These are phyloP conservation scores for Miamiensis avidus DNA, from an alignment of 169 alveolate species.

Conservation along the genomic window DNA sequence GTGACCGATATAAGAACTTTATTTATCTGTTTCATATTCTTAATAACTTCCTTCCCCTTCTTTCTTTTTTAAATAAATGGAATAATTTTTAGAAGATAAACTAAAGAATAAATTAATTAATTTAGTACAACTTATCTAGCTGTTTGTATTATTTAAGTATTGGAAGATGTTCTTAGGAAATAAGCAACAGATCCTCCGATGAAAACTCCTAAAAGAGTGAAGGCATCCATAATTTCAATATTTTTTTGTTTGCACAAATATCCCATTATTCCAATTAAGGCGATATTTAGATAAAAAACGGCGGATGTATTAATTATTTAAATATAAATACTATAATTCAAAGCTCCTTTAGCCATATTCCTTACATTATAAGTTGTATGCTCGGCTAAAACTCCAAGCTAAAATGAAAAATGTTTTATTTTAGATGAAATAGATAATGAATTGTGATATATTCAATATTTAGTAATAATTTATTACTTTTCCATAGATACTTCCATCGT, in stretches of 20 bases:
- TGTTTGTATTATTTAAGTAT: neutral
- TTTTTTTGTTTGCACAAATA: neutral
- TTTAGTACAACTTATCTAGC: constrained; percentile 6
- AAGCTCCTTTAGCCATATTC: neutral
- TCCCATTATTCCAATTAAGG: neutral
- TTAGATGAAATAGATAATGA: too few species aligned
- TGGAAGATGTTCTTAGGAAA: neutral
- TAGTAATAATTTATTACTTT: neutral
- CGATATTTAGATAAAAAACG: neutral
- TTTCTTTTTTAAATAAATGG: too few species aligned
- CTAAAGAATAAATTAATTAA: neutral
- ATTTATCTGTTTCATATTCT: too few species aligned
- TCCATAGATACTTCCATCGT: neutral
- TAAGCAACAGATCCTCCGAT: constrained; percentile 9
- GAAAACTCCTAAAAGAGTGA: constrained; percentile 12
- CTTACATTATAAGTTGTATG: neutral
- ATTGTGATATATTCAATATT: too few species aligned
- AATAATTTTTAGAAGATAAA: too few species aligned
- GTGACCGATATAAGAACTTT: too few species aligned
- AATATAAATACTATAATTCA: constrained; percentile 7
- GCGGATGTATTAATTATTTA: neutral
- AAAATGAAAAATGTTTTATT: too few species aligned
- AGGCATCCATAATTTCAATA: constrained; percentile 19
- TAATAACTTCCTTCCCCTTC: too few species aligned
- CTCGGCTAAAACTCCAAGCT: neutral